Percentiles rank a stretch among this genome's conserved stretches.
phyloP scores from a whole-genome alignment of 2,329 filamentous ascomycete species.

The Trichoderma polysporum region DNA sequence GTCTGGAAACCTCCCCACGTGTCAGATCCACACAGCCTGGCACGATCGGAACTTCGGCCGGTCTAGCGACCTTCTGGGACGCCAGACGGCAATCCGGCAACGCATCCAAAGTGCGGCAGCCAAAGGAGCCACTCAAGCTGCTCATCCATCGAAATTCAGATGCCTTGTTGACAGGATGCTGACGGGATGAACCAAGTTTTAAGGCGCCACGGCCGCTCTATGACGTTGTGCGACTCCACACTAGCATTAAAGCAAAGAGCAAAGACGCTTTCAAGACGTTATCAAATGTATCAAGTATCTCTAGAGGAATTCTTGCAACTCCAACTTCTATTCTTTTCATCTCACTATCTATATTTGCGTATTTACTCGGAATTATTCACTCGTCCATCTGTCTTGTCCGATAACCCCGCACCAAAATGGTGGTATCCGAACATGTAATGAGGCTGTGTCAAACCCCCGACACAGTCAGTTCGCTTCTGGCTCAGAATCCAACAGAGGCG shows the following conservation, averaged over 20 bases:
- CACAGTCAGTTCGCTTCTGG: slow-evolving; percentile 59
- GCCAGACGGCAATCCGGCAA: slow-evolving; percentile 16
- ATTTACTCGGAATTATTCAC: not conserved
- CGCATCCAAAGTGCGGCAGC: not conserved
- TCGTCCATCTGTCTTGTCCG: not conserved
- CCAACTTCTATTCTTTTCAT: not conserved
- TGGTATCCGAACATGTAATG: slow-evolving; percentile 41
- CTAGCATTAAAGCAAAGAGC: not conserved
- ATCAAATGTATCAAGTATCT: not conserved
- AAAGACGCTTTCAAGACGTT: not conserved
- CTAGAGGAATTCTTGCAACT: not conserved
- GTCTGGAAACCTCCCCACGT: not conserved
- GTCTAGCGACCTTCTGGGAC: slow-evolving; percentile 12
- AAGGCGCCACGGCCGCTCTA: slow-evolving; percentile 9
- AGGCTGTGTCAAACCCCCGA: slow-evolving; percentile 51
- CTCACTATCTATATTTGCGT: not conserved
- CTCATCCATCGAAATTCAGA: not conserved
- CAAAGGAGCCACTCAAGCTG: not conserved
- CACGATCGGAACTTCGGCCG: slow-evolving; percentile 10
- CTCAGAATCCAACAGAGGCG: slow-evolving; percentile 50
- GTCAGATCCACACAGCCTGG: not conserved
- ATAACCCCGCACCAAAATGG: slow-evolving; percentile 25
- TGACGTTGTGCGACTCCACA: slow-evolving; percentile 16
- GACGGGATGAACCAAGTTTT: slow-evolving; percentile 15
- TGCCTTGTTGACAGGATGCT: not conserved